Evolutionary conservation across 345 rosid species (phyloP).

Genomic region (Salix udensis): DNA sequence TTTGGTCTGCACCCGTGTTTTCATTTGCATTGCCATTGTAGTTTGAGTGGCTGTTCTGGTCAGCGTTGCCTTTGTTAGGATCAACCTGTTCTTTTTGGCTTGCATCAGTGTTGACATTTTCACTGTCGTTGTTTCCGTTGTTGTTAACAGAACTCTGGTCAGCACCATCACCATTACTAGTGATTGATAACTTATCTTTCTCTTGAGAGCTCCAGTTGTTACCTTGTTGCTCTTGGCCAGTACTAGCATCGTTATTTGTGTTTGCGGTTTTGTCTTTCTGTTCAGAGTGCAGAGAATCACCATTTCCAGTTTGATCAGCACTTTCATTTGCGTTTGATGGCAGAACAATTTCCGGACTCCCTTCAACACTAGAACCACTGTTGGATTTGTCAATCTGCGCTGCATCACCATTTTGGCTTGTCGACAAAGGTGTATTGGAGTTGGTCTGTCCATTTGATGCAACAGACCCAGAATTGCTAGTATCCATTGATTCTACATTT

Average conservation of each 20-base stretch:
- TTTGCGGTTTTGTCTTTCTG: conserved; percentile 25
- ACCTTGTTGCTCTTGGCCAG: conserved; percentile 20
- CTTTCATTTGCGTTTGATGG: conserved; percentile 27
- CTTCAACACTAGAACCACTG: conserved; percentile 19
- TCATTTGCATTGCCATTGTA: conserved; percentile 7
- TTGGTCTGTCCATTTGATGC: conserved; percentile 24
- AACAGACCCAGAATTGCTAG: conserved; percentile 22
- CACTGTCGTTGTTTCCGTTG: neutral
- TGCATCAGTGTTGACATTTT: conserved; percentile 15
- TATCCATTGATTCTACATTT: conserved; percentile 30
- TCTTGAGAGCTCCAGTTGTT: conserved; percentile 19
- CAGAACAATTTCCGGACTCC: conserved; percentile 23
- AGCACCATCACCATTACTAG: neutral
- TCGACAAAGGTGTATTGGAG: neutral
- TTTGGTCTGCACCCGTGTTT: conserved; percentile 22
- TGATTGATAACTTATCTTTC: conserved; percentile 15
- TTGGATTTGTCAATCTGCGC: conserved; percentile 15
- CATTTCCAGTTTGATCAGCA: conserved; percentile 24
- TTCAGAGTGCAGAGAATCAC: conserved; percentile 21
- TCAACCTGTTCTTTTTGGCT: conserved; percentile 31
- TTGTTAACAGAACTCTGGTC: neutral
- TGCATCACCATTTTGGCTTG: conserved; percentile 10
- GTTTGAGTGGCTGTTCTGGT: conserved; percentile 16
- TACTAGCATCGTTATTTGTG: conserved; percentile 17
- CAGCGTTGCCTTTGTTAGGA: conserved; percentile 3